These are phyloP conservation scores for Castanea crenata DNA, from an alignment of 306 rosid genomes.

Conservation along the genomic window DNA sequence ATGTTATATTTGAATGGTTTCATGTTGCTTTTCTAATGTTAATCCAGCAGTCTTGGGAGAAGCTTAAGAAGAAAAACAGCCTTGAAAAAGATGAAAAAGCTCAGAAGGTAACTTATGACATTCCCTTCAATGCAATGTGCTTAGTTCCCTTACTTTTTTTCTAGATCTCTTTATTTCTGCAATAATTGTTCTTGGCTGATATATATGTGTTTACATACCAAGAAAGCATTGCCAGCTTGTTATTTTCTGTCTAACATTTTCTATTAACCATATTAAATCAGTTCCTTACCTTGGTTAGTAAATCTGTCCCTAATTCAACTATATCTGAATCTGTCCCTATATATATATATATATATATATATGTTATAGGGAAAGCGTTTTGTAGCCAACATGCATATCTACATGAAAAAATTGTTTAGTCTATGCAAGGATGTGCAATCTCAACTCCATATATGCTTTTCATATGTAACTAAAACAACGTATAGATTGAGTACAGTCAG, in stretches of 20 bases:
- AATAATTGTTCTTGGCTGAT: too few species aligned
- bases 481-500: too few species aligned
- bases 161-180: background rate
- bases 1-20: background rate
- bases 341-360: too few species aligned
- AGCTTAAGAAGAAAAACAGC: slow-evolving; percentile 2
- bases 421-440: too few species aligned
- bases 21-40: background rate
- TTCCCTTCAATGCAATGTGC: background rate
- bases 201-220: background rate
- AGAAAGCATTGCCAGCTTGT: too few species aligned
- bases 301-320: too few species aligned
- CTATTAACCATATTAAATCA: background rate
- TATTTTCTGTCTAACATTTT: too few species aligned
- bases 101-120: background rate
- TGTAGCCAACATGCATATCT: too few species aligned
- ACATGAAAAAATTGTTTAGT: too few species aligned
- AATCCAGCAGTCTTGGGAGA: background rate
- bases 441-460: too few species aligned
- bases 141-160: background rate
- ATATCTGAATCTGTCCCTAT: background rate
- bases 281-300: background rate
- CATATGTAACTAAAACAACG: too few species aligned
- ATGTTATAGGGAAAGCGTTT: too few species aligned
- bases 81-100: background rate